phyloP scores from a whole-genome alignment of 768 basidiomycete species.

The Hemileccinum rubropunctum region DNA sequence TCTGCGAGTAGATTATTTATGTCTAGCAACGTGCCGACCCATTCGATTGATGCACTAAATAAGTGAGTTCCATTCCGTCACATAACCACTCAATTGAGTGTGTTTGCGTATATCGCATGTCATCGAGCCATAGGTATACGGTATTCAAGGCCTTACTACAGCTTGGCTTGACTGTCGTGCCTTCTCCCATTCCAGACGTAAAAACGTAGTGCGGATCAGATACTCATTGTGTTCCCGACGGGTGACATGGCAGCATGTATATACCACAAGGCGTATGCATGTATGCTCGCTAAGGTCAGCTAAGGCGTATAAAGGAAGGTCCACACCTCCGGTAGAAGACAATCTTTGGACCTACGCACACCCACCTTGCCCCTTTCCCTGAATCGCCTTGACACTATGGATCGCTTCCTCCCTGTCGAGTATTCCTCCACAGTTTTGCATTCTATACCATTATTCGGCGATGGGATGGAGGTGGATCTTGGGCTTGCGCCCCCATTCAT shows the following conservation, averaged over 20 bases:
- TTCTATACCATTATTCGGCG: neutral
- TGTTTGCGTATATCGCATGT: neutral
- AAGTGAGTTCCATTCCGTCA: neutral
- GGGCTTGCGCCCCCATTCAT: neutral
- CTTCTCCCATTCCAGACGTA: too few relatives aligned
- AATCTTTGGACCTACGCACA: too few relatives aligned
- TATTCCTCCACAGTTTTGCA: neutral
- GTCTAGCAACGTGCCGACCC: neutral
- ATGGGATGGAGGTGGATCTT: neutral
- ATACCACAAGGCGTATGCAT: neutral
- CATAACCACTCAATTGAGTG: neutral
- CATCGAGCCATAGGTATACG: neutral
- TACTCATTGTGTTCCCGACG: too few relatives aligned
- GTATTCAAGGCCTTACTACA: neutral
- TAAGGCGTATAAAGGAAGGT: neutral
- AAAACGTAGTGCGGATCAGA: too few relatives aligned
- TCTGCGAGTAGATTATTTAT: neutral
- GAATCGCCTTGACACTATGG: neutral
- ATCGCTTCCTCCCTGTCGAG: neutral
- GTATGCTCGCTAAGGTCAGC: neutral
- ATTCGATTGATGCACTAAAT: neutral
- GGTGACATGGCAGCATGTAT: too few relatives aligned
- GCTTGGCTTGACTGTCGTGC: too few relatives aligned
- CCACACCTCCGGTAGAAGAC: neutral
- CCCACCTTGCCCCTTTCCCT: too few relatives aligned